A percentile compares a stretch with the other conserved stretches of the same genome.
Conservation (phyloP, 768 basidiomycete genomes). For the Hemileccinum rubropunctum region DNA sequence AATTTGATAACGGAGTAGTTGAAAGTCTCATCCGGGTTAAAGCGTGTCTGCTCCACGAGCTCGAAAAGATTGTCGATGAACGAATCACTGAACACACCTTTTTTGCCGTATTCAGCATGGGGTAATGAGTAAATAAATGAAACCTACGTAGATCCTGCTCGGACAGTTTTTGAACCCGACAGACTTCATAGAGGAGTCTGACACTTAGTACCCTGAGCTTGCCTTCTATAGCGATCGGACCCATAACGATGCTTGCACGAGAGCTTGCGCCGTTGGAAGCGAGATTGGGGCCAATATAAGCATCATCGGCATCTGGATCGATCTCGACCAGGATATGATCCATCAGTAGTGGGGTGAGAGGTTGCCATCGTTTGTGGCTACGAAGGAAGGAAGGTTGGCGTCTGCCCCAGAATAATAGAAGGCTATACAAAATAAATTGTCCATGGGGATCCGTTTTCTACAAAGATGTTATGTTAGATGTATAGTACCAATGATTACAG, state of each 20-base stretch:
- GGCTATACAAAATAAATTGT: conserved; percentile 73
- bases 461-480: conserved; percentile 3
- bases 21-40: conserved; percentile 86
- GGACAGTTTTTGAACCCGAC: conserved; percentile 82
- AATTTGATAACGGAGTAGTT: conserved; percentile 96
- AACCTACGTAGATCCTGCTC: conserved; percentile 74
- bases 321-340: conserved; percentile 81
- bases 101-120: conserved; percentile 2
- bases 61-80: conserved; percentile 92
- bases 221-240: conserved; percentile 74
- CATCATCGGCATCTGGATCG: conserved; percentile 69
- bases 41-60: conserved; percentile 87
- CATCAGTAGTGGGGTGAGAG: conserved; percentile 78
- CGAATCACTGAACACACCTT: conserved; percentile 75
- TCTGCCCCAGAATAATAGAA: conserved; percentile 75
- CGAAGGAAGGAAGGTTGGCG: conserved; percentile 69
- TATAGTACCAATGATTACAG: background rate
- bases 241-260: conserved; percentile 38
- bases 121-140: conserved; percentile 2
- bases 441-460: conserved; percentile 85
- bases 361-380: conserved; percentile 80
- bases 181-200: conserved; percentile 86
- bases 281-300: conserved; percentile 43
- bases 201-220: conserved; percentile 72
- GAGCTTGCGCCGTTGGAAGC: conserved; percentile 26